Percentiles rank a stretch among this genome's conserved stretches.
These are phyloP conservation scores for Vigna angularis DNA, from an alignment of 306 rosid species.

Conservation along the genomic window DNA sequence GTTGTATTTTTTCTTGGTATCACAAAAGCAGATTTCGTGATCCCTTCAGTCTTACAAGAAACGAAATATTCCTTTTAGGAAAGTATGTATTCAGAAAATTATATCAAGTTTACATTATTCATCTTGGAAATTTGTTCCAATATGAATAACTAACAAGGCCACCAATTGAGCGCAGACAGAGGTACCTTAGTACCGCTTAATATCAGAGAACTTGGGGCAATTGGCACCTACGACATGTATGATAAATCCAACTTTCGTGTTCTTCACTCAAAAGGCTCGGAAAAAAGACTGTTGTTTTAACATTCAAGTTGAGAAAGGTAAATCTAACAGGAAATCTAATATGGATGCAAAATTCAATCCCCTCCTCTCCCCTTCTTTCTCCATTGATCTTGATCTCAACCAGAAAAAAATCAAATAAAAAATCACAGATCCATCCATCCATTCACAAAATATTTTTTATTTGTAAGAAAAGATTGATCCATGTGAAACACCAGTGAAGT, in stretches of 20 bases:
- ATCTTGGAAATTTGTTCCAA: no score
- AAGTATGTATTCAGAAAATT: no score
- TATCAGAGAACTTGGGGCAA: not conserved
- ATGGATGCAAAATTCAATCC: not conserved
- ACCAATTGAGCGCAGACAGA: slow-evolving; percentile 26
- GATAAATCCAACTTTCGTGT: slow-evolving; percentile 13
- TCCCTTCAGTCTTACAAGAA: no score
- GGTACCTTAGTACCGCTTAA: slow-evolving; percentile 16
- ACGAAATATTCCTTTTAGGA: no score
- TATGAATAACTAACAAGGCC: slow-evolving; percentile 15
- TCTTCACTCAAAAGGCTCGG: not conserved
- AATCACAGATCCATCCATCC: not conserved
- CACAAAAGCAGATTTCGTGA: no score
- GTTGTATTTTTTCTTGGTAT: no score
- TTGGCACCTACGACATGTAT: not conserved
- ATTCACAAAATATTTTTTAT: not conserved
- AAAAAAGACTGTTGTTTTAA: not conserved
- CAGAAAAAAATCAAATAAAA: not conserved
- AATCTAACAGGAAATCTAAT: slow-evolving; percentile 19
- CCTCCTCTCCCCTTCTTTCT: not conserved
- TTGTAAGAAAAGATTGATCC: slow-evolving; percentile 5
- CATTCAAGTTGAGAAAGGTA: slow-evolving; percentile 10
- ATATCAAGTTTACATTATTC: no score
- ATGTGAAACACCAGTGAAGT: not conserved
- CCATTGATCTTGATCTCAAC: slow-evolving; percentile 24